Conservation (phyloP, 1,139 yeast genomes). For the Scheffersomyces segobiensis region DNA sequence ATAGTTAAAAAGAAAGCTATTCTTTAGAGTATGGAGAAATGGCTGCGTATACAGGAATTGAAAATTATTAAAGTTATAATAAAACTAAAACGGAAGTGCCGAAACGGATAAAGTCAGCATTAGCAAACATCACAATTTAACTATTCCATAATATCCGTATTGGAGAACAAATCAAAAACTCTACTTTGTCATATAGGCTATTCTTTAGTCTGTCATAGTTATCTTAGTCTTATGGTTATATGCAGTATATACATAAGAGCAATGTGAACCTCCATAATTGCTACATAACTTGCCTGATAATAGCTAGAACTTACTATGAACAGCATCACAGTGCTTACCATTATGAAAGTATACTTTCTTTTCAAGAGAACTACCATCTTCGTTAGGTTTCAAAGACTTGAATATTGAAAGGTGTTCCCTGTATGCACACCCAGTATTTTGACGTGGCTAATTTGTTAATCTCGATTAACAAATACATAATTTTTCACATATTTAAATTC, state of each 20-base stretch:
- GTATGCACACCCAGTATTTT: not conserved
- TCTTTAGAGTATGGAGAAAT: not conserved
- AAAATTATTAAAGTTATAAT: no score
- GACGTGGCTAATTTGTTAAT: not conserved
- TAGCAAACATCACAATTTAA: not conserved
- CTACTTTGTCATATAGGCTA: not conserved
- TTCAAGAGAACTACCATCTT: not conserved
- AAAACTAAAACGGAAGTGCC: not conserved
- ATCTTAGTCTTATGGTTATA: not conserved
- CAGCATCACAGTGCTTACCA: not conserved
- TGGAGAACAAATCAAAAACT: not conserved
- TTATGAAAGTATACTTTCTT: not conserved
- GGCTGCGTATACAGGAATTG: not conserved
- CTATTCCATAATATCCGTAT: not conserved
- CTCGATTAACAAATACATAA: not conserved
- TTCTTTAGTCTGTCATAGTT: not conserved
- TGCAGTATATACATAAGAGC: not conserved
- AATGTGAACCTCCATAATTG: not conserved
- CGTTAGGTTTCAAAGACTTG: not conserved
- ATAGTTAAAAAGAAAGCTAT: not conserved
- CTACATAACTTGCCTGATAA: not conserved
- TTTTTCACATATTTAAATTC: no score
- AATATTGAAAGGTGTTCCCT: not conserved
- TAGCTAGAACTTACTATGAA: not conserved
- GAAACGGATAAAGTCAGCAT: not conserved